Base-by-base conservation (phyloP, 768 basidiomycete genomes). In the Amanita inopinata region DNA sequence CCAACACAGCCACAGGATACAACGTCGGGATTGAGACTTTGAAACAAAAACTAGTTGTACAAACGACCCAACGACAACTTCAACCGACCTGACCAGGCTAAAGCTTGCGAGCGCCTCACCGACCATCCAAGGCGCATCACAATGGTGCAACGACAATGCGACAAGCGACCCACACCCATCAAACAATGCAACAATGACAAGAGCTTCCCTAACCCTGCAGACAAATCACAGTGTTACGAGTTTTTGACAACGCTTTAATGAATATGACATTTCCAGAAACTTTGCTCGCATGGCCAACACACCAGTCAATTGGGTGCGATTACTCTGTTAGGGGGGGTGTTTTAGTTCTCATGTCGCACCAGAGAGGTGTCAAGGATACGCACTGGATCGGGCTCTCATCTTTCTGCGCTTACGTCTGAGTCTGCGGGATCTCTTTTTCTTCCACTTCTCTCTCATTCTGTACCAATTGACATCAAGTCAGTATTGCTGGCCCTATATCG, bases 401-500 rank as follows among this genome's bases (percentile, higher is more conserved):
- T 91, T 91, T 83, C 87, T 82, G 74, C 87, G 84, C 60, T 91
- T 91, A 66, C 87, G 83, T 61, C 88, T 75, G 70, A 91, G 88
- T 61, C 88, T 85, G 63, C 87, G 80, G 51, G 87, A 87, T 61
- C 87, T 77, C 75, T 91, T 91, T 71, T 91, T 91, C 80, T 89
- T 89, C 87, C 87, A 90, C 81, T 90, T 90, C 67, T 89, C 87
- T 85, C 87, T 87, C 87, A 89, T 90, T 51, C 76, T 83, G 53
- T 41, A 31, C 30, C 18, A 19, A 28, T 15, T 0, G 33, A 20
- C 28, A 19, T 34, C 28, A 37, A 10, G 34, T 33, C 6, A 41
- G 37, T 2, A 34, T 38, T 15, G 5, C 24, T 12, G 11, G 22
- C 9, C 25, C 17, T 33, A 28, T 10, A 54, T 40, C 4, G 11